A percentile compares a stretch with the other conserved stretches of the same genome.
Conservation (phyloP, 495 filamentous ascomycete genomes). For the Podospora didyma region DNA sequence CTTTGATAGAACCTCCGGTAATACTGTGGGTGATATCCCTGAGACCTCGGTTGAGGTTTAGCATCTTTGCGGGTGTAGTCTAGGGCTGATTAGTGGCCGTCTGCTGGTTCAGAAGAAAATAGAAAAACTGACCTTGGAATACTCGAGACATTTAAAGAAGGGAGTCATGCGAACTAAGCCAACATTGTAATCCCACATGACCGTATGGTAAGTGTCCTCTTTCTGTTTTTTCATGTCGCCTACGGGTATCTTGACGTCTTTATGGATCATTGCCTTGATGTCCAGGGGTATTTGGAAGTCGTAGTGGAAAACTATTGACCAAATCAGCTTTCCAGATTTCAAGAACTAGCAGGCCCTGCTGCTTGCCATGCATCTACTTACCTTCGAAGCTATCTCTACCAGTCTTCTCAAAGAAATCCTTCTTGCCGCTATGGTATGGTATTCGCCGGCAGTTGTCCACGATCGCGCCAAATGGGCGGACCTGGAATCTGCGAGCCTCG, state of each 20-base stretch:
- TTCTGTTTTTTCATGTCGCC: too few species aligned
- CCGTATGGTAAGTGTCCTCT: conserved; percentile 47
- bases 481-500: conserved; percentile 55
- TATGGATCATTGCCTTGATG: conserved; percentile 31
- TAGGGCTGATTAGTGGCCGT: conserved; percentile 22
- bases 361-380: conserved; percentile 31
- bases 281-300: conserved; percentile 71
- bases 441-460: conserved; percentile 68
- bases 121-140: conserved; percentile 65
- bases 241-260: too few species aligned
- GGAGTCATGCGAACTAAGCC: conserved; percentile 93
- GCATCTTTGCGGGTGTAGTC: conserved; percentile 82
- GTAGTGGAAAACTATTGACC: conserved; percentile 76
- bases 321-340: background rate
- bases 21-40: conserved; percentile 87
- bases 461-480: conserved; percentile 69
- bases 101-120: background rate
- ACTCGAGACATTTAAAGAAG: conserved; percentile 86
- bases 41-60: conserved; percentile 75
- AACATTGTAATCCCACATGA: conserved; percentile 97
- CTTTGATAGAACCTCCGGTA: conserved; percentile 82
- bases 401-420: conserved; percentile 77
- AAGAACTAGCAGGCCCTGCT: background rate
- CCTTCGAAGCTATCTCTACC: conserved; percentile 86
- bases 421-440: conserved; percentile 92